These are phyloP conservation scores for Scenedesmus sp. DNA, from an alignment of 163 green algal species.

Conservation along the genomic window DNA sequence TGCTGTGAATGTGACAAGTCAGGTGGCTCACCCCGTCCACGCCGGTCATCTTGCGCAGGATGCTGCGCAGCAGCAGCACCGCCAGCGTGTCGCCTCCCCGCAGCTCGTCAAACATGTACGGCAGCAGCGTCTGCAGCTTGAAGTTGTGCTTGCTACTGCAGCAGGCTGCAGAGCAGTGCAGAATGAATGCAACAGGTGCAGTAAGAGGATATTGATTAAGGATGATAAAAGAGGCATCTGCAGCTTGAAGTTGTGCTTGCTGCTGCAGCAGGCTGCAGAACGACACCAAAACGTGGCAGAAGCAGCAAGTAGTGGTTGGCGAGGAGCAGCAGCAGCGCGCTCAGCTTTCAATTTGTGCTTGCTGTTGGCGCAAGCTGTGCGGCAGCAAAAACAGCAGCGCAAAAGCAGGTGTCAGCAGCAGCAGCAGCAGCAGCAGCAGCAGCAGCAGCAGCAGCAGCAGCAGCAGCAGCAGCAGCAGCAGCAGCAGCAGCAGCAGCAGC, in stretches of 20 bases:
- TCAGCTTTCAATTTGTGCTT: too few species aligned
- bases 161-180: slow-evolving; percentile 3
- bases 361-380: too few species aligned
- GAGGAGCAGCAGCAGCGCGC: too few species aligned
- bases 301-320: neutral
- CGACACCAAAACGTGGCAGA: neutral
- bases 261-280: neutral
- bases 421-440: too few species aligned
- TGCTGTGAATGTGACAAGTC: too few species aligned
- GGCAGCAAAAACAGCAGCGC: too few species aligned
- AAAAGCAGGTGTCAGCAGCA: too few species aligned
- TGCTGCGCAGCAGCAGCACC: slow-evolving; percentile 20
- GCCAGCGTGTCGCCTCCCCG: slow-evolving; percentile 16
- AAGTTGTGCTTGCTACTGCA: slow-evolving; percentile 18
- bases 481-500: too few species aligned
- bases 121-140: slow-evolving; percentile 21
- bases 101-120: slow-evolving; percentile 25
- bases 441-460: too few species aligned
- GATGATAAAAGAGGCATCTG: neutral
- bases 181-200: neutral
- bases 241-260: neutral
- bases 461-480: too few species aligned
- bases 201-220: too few species aligned
- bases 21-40: slow-evolving; percentile 27
- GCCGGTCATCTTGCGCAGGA: slow-evolving; percentile 40